A percentile compares a stretch with the other conserved stretches of the same genome.
Evolutionary conservation across 2,329 filamentous ascomycete species (phyloP).

Genomic region (Teratosphaeria viscida): DNA sequence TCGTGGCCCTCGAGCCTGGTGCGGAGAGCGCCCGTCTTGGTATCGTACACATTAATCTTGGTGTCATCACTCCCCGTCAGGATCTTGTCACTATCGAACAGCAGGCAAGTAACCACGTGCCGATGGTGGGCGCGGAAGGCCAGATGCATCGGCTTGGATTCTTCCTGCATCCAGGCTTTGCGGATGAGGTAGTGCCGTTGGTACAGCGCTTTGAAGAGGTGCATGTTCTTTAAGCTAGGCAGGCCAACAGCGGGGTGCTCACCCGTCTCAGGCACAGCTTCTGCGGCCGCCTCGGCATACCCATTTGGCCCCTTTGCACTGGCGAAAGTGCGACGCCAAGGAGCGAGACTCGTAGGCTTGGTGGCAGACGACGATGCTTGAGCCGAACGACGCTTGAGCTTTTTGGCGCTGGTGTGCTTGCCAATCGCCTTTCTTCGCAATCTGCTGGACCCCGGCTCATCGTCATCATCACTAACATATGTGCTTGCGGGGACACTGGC

Average conservation of each 20-base stretch:
- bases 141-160: slow-evolving; percentile 77
- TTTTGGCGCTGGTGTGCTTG: slow-evolving; percentile 24
- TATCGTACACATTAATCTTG: slow-evolving; percentile 95
- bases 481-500: neutral
- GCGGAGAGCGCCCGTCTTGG: slow-evolving; percentile 77
- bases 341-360: slow-evolving; percentile 33
- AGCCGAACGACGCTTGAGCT: slow-evolving; percentile 39
- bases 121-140: slow-evolving; percentile 93
- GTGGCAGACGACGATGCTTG: slow-evolving; percentile 15
- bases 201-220: slow-evolving; percentile 94
- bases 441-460: slow-evolving; percentile 19
- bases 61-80: slow-evolving; percentile 96
- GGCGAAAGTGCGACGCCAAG: slow-evolving; percentile 38
- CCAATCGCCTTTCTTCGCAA: slow-evolving; percentile 14
- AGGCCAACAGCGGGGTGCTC: slow-evolving; percentile 66
- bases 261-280: slow-evolving; percentile 52
- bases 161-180: slow-evolving; percentile 77
- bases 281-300: slow-evolving; percentile 72
- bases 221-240: slow-evolving; percentile 66
- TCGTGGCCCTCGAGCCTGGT: slow-evolving; percentile 86
- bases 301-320: slow-evolving; percentile 73
- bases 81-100: slow-evolving; percentile 97
- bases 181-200: slow-evolving; percentile 85
- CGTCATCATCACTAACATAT: slow-evolving; percentile 18
- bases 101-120: slow-evolving; percentile 93